phyloP scores from a whole-genome alignment of 2,329 filamentous ascomycete species.

The Tolypocladium inflatum region DNA sequence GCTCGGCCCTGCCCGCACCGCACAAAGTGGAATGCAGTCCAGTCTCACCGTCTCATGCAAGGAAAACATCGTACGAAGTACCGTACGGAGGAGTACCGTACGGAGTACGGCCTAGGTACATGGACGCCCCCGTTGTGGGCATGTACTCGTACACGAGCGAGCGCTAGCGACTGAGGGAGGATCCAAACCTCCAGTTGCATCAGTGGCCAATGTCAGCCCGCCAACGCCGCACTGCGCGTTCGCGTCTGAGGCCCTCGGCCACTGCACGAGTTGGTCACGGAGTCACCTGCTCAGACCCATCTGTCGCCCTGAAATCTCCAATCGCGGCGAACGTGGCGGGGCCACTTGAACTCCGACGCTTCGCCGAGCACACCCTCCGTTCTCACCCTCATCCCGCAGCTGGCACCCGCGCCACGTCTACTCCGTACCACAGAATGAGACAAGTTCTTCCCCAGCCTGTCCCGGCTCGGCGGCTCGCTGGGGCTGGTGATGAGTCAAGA shows the following conservation, averaged over 20 bases:
- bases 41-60: neutral
- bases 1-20: neutral
- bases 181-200: neutral
- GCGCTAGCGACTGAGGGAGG: neutral
- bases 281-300: neutral
- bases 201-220: neutral
- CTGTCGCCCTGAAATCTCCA: neutral
- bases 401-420: neutral
- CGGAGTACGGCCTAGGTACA: too few relatives aligned
- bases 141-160: neutral
- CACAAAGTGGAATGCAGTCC: neutral
- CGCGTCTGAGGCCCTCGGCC: neutral
- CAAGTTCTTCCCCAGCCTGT: neutral
- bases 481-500: neutral
- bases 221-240: neutral
- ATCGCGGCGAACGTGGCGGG: neutral
- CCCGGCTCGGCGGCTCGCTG: neutral
- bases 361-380: neutral
- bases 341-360: neutral
- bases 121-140: neutral
- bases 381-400: neutral
- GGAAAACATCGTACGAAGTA: neutral
- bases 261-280: neutral
- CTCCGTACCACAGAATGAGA: too few relatives aligned
- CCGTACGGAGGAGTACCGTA: too few relatives aligned